Percentiles rank a stretch among this genome's conserved stretches.
These are phyloP conservation scores for Setomelanomma holmii DNA, from an alignment of 2,329 filamentous ascomycete species.

Conservation along the genomic window DNA sequence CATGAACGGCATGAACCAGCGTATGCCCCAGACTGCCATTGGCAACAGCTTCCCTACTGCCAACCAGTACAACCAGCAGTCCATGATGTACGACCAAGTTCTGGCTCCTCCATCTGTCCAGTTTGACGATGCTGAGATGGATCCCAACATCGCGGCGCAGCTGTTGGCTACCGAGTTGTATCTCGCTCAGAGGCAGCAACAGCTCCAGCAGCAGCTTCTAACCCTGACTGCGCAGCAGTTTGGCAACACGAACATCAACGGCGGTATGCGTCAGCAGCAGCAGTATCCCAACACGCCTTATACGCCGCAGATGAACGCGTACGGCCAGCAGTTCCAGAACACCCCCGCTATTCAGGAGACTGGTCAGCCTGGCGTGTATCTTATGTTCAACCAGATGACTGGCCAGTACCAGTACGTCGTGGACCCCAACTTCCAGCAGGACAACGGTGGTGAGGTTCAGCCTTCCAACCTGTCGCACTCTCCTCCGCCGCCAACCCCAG, in stretches of 20 bases:
- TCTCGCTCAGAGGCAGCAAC: conserved; percentile 92
- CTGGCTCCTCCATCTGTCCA: conserved; percentile 83
- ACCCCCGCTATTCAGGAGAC: conserved; percentile 71
- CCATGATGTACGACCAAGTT: conserved; percentile 78
- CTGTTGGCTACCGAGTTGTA: conserved; percentile 91
- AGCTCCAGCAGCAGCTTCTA: conserved; percentile 90
- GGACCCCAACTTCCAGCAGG: conserved; percentile 67
- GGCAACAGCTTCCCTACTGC: conserved; percentile 60
- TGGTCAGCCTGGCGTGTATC: conserved; percentile 77
- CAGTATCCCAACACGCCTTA: conserved; percentile 60
- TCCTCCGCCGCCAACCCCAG: conserved; percentile 56
- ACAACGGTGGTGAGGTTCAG: conserved; percentile 26
- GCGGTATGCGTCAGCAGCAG: conserved; percentile 51
- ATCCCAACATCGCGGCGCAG: conserved; percentile 86
- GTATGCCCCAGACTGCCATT: conserved; percentile 66
- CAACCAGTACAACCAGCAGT: conserved; percentile 51
- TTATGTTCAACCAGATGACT: conserved; percentile 84
- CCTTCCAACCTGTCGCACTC: conserved; percentile 52
- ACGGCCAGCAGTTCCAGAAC: conserved; percentile 71
- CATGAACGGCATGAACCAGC: conserved; percentile 49
- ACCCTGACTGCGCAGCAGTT: conserved; percentile 69
- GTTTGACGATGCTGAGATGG: conserved; percentile 74
- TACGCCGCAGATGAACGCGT: conserved; percentile 64
- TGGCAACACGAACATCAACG: conserved; percentile 70
- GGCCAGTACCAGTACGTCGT: conserved; percentile 84